phyloP scores from a whole-genome alignment of 1,139 yeast genomes.

The Meyerozyma elateridarum region DNA sequence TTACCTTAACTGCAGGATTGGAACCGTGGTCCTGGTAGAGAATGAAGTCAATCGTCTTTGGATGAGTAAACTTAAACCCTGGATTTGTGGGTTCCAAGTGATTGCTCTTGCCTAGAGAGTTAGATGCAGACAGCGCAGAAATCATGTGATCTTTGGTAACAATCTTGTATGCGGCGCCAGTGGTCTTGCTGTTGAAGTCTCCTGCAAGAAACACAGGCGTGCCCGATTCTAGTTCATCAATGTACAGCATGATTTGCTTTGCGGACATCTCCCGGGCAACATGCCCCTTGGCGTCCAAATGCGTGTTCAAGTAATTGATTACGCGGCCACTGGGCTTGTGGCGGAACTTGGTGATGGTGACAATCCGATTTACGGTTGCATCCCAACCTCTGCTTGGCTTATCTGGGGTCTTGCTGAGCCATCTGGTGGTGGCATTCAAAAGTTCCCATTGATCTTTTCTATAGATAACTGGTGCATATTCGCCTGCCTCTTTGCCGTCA shows the following conservation, averaged over 20 bases:
- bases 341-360: slow-evolving; percentile 1
- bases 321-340: not conserved
- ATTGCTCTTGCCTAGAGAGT: not conserved
- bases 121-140: slow-evolving; percentile 2
- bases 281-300: not conserved
- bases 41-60: slow-evolving; percentile 2
- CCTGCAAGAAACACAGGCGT: slow-evolving; percentile 7
- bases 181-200: slow-evolving; percentile 7
- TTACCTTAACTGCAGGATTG: not conserved
- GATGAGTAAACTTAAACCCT: not conserved
- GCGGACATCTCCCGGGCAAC: not conserved
- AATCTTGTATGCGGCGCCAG: slow-evolving; percentile 6
- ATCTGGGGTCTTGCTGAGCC: slow-evolving; percentile 5
- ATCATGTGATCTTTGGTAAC: slow-evolving; percentile 5
- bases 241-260: not conserved
- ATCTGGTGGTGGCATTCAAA: not conserved
- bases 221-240: not conserved
- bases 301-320: slow-evolving; percentile 2
- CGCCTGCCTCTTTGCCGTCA: not conserved
- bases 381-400: slow-evolving; percentile 2
- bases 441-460: slow-evolving; percentile 1
- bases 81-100: not conserved
- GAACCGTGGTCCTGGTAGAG: not conserved
- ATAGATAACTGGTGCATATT: slow-evolving; percentile 1
- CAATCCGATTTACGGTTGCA: slow-evolving; percentile 1